phyloP scores from a whole-genome alignment of 306 rosid genomes.

The Malus fusca region DNA sequence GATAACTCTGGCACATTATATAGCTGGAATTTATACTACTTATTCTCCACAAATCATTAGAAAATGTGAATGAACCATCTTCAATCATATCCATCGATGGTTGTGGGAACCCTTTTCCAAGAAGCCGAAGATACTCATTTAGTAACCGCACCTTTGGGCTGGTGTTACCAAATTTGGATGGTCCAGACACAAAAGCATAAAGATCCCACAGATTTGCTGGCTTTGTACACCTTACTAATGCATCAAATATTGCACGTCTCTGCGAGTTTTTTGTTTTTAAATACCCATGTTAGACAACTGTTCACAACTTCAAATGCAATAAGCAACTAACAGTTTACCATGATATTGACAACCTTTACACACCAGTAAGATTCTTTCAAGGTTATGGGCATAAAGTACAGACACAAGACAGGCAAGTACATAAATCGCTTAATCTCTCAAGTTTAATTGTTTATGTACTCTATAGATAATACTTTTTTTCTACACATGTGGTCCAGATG shows the following conservation, averaged over 20 bases:
- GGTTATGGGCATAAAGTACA: not conserved
- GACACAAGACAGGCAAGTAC: not conserved
- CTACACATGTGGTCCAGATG: not conserved
- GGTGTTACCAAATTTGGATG: slow-evolving; percentile 61
- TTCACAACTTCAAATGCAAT: slow-evolving; percentile 13
- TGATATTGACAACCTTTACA: not conserved
- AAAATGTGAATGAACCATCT: slow-evolving; percentile 64
- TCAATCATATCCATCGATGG: slow-evolving; percentile 64
- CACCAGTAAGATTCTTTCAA: not conserved
- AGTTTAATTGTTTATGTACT: not conserved
- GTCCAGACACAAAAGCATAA: slow-evolving; percentile 69
- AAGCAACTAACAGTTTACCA: slow-evolving; percentile 20
- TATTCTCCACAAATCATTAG: slow-evolving; percentile 87
- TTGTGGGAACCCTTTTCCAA: slow-evolving; percentile 46
- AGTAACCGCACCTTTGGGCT: slow-evolving; percentile 74
- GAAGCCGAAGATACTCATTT: slow-evolving; percentile 89
- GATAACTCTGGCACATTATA: slow-evolving; percentile 76
- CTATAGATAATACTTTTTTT: not conserved
- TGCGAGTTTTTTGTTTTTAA: slow-evolving; percentile 20
- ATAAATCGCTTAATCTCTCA: not conserved
- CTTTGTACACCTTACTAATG: slow-evolving; percentile 53
- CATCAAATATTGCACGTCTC: slow-evolving; percentile 69
- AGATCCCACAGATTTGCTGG: slow-evolving; percentile 74
- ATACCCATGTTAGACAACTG: slow-evolving; percentile 22
- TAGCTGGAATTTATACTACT: slow-evolving; percentile 64